A percentile compares a stretch with the other conserved stretches of the same genome.
These are phyloP conservation scores for Gamsiella multidivaricata DNA, from an alignment of 192 early-diverging fungal species.

Conservation along the genomic window DNA sequence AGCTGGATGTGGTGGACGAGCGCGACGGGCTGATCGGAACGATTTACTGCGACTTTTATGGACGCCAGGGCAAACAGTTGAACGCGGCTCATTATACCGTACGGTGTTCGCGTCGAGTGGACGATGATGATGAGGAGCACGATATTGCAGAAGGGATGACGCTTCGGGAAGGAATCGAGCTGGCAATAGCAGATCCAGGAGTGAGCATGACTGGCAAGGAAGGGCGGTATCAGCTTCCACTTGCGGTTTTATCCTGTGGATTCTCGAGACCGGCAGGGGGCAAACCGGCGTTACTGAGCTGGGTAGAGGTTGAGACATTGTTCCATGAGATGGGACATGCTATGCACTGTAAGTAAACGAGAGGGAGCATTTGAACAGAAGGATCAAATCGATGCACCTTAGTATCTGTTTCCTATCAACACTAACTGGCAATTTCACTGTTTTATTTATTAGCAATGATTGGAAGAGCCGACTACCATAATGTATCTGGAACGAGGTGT, in stretches of 20 bases:
- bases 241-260: constrained; percentile 81
- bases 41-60: constrained; percentile 95
- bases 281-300: constrained; percentile 73
- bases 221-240: constrained; percentile 73
- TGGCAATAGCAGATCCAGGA: constrained; percentile 47
- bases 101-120: constrained; percentile 86
- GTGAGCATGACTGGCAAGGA: constrained; percentile 47
- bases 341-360: constrained; percentile 80
- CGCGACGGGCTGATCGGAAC: constrained; percentile 86
- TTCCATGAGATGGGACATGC: constrained; percentile 99
- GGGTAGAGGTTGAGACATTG: constrained; percentile 91
- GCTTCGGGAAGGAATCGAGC: constrained; percentile 44
- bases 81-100: constrained; percentile 97
- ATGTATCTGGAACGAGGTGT: constrained; percentile 95
- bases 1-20: constrained; percentile 91
- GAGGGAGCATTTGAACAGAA: too few relatives aligned
- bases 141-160: constrained; percentile 55
- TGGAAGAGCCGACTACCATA: constrained; percentile 94
- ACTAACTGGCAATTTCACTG: not conserved
- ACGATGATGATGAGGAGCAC: constrained; percentile 75
- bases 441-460: constrained; percentile 75
- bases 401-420: not conserved
- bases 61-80: constrained; percentile 78
- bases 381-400: too few relatives aligned
- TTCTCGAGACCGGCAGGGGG: constrained; percentile 62